Evolutionary conservation across 225 moss, liverwort and hornwort genomes (phyloP).

Genomic region (Sphagnum contortum): DNA sequence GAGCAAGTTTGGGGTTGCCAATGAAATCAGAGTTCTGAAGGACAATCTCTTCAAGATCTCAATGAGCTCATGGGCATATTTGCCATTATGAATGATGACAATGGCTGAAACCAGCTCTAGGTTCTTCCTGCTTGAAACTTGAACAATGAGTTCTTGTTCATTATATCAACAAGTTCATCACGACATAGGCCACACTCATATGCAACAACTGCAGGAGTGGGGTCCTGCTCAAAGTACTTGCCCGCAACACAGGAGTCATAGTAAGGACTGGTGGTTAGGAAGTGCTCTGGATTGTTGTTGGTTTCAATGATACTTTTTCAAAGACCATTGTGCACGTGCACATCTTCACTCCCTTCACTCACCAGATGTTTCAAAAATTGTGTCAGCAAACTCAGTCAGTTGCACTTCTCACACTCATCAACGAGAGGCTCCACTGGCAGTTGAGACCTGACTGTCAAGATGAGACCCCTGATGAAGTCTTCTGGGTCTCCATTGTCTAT

Average conservation of each 20-base stretch:
- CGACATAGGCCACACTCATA: constrained; percentile 85
- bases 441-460: constrained; percentile 78
- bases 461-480: constrained; percentile 74
- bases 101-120: constrained; percentile 93
- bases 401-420: constrained; percentile 92
- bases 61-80: constrained; percentile 82
- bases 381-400: constrained; percentile 67
- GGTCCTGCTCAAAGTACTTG: constrained; percentile 94
- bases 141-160: constrained; percentile 82
- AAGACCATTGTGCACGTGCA: constrained; percentile 83
- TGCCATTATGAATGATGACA: constrained; percentile 96
- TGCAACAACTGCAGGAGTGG: constrained; percentile 77
- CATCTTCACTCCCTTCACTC: constrained; percentile 88
- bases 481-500: constrained; percentile 87
- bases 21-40: constrained; percentile 87
- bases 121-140: constrained; percentile 86
- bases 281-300: constrained; percentile 81
- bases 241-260: constrained; percentile 77
- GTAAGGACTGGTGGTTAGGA: constrained; percentile 74
- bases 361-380: constrained; percentile 81
- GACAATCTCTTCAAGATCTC: constrained; percentile 90
- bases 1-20: constrained; percentile 80
- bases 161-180: constrained; percentile 85
- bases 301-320: constrained; percentile 79
- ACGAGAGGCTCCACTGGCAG: constrained; percentile 84